Base-by-base conservation (phyloP, 768 basidiomycete genomes). In the Boletus reticulatus region DNA sequence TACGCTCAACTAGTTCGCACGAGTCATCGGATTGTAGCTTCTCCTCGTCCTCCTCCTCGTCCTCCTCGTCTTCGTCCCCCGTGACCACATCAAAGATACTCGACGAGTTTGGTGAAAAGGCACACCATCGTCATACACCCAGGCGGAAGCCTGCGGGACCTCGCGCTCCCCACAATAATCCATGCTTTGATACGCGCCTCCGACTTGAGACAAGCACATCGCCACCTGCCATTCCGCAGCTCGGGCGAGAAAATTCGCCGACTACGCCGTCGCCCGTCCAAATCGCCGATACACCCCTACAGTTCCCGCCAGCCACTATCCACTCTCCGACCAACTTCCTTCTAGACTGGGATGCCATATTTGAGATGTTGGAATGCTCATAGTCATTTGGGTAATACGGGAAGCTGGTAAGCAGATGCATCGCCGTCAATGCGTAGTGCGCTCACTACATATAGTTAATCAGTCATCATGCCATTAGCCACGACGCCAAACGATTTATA, bases 341-440 rank as follows among this genome's bases (percentile, higher is more conserved):
- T 17, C 50, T 71, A 12, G 71, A 71, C 42, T 71, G 70, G 70
- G 71, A 71, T 43, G 50, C 32, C 16, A 71, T 71, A 56, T 71
- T 72, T 41, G 66, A 71, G n/a, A 29, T 66, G 22, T 45, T 71
- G 39, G 69, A 54, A 22, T 61, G 55, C 39, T 58, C 62, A 13
- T 41, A 58, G 5, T 20, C 17, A 38, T 14, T 16, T 16, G 11
- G 50, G 50, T 24, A 17, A 10, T 19, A 11, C n/a, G 10, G 36
- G 37, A 34, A 52, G 44, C 20, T 61, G 42, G 67, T 64, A 36
- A 66, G 64, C 39, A 14, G n/a, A 41, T 45, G 34, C 51, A 16
- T 12, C 22, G 47, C 24, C 13, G 29, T 16, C 19, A 37, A 34
- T 7, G n/a, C 19, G 16, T 31, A 12, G 22, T 34, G 39, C 6